These are phyloP conservation scores for Aegilops umbellulata DNA, from an alignment of 176 grass and related monocot genomes.

Conservation along the genomic window DNA sequence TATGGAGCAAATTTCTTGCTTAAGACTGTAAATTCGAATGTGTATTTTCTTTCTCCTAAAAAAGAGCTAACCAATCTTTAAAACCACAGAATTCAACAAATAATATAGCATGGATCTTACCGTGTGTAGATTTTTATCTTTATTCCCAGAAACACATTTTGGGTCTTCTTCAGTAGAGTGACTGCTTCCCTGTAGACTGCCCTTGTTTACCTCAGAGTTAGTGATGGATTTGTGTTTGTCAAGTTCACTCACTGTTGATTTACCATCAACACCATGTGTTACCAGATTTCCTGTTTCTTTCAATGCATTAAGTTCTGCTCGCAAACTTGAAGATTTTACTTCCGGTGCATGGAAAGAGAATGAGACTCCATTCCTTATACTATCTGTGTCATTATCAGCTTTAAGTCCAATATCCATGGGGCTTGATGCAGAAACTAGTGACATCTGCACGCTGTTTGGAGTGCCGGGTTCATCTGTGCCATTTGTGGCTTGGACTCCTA, in stretches of 20 bases:
- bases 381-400: slow-evolving; percentile 13
- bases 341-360: slow-evolving; percentile 22
- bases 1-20: slow-evolving; percentile 18
- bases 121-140: slow-evolving; percentile 52
- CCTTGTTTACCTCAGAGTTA: slow-evolving; percentile 29
- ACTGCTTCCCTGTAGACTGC: slow-evolving; percentile 32
- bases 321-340: slow-evolving; percentile 38
- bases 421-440: slow-evolving; percentile 15
- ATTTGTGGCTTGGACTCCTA: slow-evolving; percentile 24
- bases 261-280: slow-evolving; percentile 10
- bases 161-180: slow-evolving; percentile 28
- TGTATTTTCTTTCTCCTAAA: not conserved
- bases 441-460: slow-evolving; percentile 3
- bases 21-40: not conserved
- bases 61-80: not conserved
- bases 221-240: not conserved
- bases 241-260: slow-evolving; percentile 26
- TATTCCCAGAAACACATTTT: slow-evolving; percentile 32
- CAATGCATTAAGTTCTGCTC: slow-evolving; percentile 43
- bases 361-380: slow-evolving; percentile 5
- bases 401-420: slow-evolving; percentile 25
- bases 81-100: not conserved
- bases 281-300: slow-evolving; percentile 38
- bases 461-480: slow-evolving; percentile 30
- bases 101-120: slow-evolving; percentile 44